These are phyloP conservation scores for Alnus rubra DNA, from an alignment of 306 rosid species.

Conservation along the genomic window DNA sequence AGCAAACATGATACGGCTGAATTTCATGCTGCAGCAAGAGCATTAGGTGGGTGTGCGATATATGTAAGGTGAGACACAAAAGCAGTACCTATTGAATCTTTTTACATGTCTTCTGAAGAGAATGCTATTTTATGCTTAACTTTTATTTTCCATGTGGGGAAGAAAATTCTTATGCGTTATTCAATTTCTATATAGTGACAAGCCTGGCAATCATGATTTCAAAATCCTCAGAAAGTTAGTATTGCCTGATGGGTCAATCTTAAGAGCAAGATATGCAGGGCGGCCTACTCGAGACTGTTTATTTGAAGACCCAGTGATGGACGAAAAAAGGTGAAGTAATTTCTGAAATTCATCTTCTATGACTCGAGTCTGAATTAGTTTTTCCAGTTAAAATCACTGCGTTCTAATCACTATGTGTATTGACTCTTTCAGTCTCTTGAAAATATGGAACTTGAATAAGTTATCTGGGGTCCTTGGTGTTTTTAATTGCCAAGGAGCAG, in stretches of 20 bases:
- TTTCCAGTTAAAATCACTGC: slow-evolving; percentile 2
- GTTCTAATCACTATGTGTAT: background rate
- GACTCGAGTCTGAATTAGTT: background rate
- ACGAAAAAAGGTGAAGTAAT: slow-evolving; percentile 46
- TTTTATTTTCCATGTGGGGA: background rate
- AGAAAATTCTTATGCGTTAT: background rate
- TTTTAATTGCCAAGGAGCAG: slow-evolving; percentile 78
- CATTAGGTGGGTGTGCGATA: slow-evolving; percentile 74
- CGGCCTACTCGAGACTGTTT: slow-evolving; percentile 77
- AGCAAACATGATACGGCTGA: slow-evolving; percentile 71
- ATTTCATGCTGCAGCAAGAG: slow-evolving; percentile 87
- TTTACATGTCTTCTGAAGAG: background rate
- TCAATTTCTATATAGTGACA: slow-evolving; percentile 50
- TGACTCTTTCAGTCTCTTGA: slow-evolving; percentile 48
- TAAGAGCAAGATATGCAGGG: slow-evolving; percentile 65
- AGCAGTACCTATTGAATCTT: background rate
- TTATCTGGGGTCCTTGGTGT: slow-evolving; percentile 59
- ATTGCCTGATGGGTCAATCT: slow-evolving; percentile 65
- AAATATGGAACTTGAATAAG: slow-evolving; percentile 73
- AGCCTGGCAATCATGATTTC: slow-evolving; percentile 69
- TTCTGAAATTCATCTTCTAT: background rate
- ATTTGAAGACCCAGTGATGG: slow-evolving; percentile 63
- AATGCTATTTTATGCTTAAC: background rate
- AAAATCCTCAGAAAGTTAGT: slow-evolving; percentile 62
- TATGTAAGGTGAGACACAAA: slow-evolving; percentile 58